Conservation (phyloP, 2,329 filamentous ascomycete species). For the Diaporthe caulivora region DNA sequence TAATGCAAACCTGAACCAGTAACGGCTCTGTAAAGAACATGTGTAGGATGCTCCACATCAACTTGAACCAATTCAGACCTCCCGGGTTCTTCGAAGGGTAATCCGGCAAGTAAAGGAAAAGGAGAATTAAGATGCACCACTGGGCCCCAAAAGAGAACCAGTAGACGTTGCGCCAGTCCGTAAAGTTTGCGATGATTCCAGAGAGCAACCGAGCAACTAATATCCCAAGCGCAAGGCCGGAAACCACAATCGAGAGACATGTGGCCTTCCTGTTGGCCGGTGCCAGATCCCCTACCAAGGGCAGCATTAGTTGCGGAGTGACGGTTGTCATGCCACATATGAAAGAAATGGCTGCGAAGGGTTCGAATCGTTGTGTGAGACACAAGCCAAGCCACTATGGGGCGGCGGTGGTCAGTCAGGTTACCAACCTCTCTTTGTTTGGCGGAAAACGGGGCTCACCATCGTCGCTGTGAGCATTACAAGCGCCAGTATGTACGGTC, state of each 20-base stretch:
- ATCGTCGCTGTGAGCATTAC: constrained; percentile 76
- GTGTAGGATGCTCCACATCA: constrained; percentile 73
- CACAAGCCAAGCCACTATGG: constrained; percentile 76
- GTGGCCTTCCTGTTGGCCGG: constrained; percentile 76
- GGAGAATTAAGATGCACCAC: constrained; percentile 71
- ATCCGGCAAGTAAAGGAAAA: constrained; percentile 83
- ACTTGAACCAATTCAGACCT: constrained; percentile 73
- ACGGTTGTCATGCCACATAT: constrained; percentile 83
- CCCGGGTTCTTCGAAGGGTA: constrained; percentile 80
- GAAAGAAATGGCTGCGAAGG: constrained; percentile 79
- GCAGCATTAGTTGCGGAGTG: constrained; percentile 84
- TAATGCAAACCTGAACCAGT: constrained; percentile 76
- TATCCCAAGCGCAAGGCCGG: constrained; percentile 80
- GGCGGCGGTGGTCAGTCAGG: background rate
- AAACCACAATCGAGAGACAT: constrained; percentile 80
- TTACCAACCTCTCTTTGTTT: background rate
- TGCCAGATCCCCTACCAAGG: constrained; percentile 82
- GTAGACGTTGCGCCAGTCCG: constrained; percentile 82
- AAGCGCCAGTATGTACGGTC: constrained; percentile 77
- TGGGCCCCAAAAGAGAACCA: constrained; percentile 82
- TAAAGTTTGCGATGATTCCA: constrained; percentile 80
- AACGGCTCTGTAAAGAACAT: constrained; percentile 76
- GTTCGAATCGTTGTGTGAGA: constrained; percentile 72
- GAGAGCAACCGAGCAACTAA: constrained; percentile 81
- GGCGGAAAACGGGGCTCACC: constrained; percentile 56